Evolutionary conservation across 192 early-diverging fungal species (phyloP), one percentile per base, ranked within the genome.

Genomic region (Glomus cerebriforme): DNA sequence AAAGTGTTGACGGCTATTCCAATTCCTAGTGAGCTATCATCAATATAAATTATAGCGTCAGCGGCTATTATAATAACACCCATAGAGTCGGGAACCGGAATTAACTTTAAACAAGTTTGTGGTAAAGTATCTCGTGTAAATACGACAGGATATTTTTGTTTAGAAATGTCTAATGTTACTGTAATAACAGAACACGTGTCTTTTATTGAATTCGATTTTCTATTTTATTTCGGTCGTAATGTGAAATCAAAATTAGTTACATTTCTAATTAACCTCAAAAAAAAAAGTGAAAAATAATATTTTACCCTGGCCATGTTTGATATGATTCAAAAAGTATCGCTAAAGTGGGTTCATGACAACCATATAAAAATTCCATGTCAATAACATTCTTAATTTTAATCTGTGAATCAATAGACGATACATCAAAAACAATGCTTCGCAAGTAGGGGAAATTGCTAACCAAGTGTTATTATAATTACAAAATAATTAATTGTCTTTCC

Each of bases 331-430:
- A 98, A 74, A 99, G 84, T 78, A 99, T 93, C 0, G 95, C 97
- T 34, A 99, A 87, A 9, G 96, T 97, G 6, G 98, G 98, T 81
- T 96, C 96, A 62, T 95, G 88, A 68, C 95, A 99, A 35, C 94
- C 97, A 69, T 93, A 82, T 39, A 99, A 87, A 76, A 99, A 99
- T 1, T 84, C 90, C 89, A 97, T 92, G 73, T 99, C 97, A 54
- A 93, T 91, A 0, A 99, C 89, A 63, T 93, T 92, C 59, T 91
- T 87, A 70, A 98, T 90, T 65, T 91, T 87, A 73, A 98, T 89
- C 64, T 81, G 82, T 45, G 82, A 79, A 60, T 91, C 91, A 34
- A 89, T 86, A 5, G 81, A 79, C 3, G 85, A 84, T 72, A 95
- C 65, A 22, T 93, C 85, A 65, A 96, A 86, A 6, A 96, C 90